phyloP scores from a whole-genome alignment of 352 stramenopile species.

The Globisporangium emineosum region DNA sequence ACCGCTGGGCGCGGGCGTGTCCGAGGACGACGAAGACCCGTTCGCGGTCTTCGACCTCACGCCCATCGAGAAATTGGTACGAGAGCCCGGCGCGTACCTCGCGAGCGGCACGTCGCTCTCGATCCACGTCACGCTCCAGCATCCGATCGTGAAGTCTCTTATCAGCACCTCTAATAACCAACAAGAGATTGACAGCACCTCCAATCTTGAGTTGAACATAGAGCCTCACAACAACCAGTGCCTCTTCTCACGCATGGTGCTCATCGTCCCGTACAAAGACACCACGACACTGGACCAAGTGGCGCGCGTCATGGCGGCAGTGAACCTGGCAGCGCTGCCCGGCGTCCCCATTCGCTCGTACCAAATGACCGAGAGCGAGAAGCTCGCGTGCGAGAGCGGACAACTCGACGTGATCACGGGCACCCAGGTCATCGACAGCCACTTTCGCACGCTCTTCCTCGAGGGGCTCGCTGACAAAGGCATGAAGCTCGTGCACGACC shows the following conservation, averaged over 20 bases:
- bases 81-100: constrained; percentile 58
- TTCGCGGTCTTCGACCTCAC: constrained; percentile 25
- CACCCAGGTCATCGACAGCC: constrained; percentile 82
- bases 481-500: constrained; percentile 44
- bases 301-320: constrained; percentile 43
- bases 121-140: constrained; percentile 41
- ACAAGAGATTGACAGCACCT: not conserved
- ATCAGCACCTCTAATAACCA: not conserved
- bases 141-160: constrained; percentile 20
- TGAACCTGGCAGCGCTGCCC: constrained; percentile 60
- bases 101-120: constrained; percentile 36
- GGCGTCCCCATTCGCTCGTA: constrained; percentile 73
- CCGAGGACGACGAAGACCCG: constrained; percentile 18
- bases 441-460: constrained; percentile 84
- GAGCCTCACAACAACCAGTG: not conserved
- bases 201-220: not conserved
- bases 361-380: constrained; percentile 63
- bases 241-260: constrained; percentile 67
- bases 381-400: constrained; percentile 43
- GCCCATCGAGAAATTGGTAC: constrained; percentile 39
- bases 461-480: constrained; percentile 72
- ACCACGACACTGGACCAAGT: constrained; percentile 44
- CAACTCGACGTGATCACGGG: constrained; percentile 84
- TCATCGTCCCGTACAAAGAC: constrained; percentile 86
- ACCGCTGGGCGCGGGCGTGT: constrained; percentile 32